Conservation (phyloP, 345 rosid species). For the Arabis hirsuta region DNA sequence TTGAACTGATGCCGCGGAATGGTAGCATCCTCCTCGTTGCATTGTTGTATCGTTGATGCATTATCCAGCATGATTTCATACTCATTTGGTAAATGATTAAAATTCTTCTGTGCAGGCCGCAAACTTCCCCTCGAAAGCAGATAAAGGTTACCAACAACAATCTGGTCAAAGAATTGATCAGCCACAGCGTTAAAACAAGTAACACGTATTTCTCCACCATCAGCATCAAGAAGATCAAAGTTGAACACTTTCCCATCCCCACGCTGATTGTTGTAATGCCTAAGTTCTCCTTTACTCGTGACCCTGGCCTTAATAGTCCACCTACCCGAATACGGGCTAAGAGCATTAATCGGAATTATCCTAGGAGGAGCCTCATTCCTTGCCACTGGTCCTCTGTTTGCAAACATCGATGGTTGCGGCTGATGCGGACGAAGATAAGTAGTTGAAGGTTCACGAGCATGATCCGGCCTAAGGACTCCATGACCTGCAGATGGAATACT, state of each 20-base stretch:
- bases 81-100: slow-evolving; percentile 81
- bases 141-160: slow-evolving; percentile 77
- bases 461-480: slow-evolving; percentile 47
- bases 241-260: slow-evolving; percentile 91
- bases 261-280: slow-evolving; percentile 70
- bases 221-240: slow-evolving; percentile 89
- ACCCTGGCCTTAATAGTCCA: slow-evolving; percentile 97
- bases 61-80: slow-evolving; percentile 70
- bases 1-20: slow-evolving; percentile 76
- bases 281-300: slow-evolving; percentile 71
- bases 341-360: slow-evolving; percentile 77
- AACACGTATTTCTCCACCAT: slow-evolving; percentile 87
- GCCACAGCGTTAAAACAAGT: slow-evolving; percentile 87
- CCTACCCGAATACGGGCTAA: slow-evolving; percentile 80
- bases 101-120: slow-evolving; percentile 78
- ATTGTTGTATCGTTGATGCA: slow-evolving; percentile 63
- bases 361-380: slow-evolving; percentile 71
- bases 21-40: slow-evolving; percentile 69
- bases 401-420: slow-evolving; percentile 55
- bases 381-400: slow-evolving; percentile 71
- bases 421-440: slow-evolving; percentile 45
- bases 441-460: slow-evolving; percentile 46
- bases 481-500: slow-evolving; percentile 46
- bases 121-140: slow-evolving; percentile 73
- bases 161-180: slow-evolving; percentile 78